Evolutionary conservation across 306 rosid genomes (phyloP).

Genomic region (Vigna angularis): DNA sequence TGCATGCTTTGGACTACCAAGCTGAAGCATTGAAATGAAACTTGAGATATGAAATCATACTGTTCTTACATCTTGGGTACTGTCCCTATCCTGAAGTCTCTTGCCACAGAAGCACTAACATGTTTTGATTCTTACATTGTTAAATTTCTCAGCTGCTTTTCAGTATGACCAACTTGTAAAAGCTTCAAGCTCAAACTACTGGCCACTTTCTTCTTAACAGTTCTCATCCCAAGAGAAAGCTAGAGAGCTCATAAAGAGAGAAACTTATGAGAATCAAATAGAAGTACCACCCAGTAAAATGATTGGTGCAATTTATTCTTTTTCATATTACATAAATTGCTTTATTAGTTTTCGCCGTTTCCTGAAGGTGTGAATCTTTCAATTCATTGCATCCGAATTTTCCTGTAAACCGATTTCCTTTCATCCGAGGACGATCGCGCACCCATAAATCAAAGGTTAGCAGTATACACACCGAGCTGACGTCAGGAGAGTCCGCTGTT

Average conservation of each 20-base stretch:
- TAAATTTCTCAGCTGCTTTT: constrained; percentile 3
- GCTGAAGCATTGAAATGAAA: constrained; percentile 20
- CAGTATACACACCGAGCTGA: constrained; percentile 8
- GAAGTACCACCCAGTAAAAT: background rate
- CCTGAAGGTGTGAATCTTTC: background rate
- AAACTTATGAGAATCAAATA: background rate
- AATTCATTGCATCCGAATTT: constrained; percentile 18
- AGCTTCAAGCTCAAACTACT: constrained; percentile 1
- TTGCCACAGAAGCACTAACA: background rate
- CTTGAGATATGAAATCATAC: background rate
- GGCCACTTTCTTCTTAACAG: background rate
- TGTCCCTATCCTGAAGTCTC: background rate
- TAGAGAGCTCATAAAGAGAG: background rate
- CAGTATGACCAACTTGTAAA: background rate
- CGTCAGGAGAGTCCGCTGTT: background rate
- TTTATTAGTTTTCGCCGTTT: constrained; percentile 10
- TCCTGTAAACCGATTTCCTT: background rate
- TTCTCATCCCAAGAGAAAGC: background rate
- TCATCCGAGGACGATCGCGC: constrained; percentile 26
- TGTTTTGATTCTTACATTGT: background rate
- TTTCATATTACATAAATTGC: constrained; percentile 6
- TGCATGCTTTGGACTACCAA: constrained; percentile 17
- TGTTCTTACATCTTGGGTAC: background rate
- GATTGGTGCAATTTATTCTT: constrained; percentile 2
- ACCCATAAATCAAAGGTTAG: constrained; percentile 24